Conservation (phyloP, 2,329 filamentous ascomycete species). For the Alternaria sp. region DNA sequence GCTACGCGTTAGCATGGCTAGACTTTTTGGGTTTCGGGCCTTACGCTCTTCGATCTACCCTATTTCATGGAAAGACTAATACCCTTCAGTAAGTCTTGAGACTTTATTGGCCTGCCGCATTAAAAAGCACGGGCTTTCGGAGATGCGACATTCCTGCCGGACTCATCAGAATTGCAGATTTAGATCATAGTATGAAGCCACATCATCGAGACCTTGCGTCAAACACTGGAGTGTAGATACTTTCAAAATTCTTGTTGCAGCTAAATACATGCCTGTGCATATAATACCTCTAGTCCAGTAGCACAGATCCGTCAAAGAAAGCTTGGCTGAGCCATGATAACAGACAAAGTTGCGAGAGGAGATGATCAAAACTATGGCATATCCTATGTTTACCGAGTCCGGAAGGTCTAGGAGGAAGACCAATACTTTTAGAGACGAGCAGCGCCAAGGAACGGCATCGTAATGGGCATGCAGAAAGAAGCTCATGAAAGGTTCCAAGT, state of each 20-base stretch:
- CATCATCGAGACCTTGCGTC: neutral
- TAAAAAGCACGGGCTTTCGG: neutral
- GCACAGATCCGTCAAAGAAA: slow-evolving; percentile 24
- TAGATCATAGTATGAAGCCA: neutral
- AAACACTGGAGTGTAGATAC: slow-evolving; percentile 28
- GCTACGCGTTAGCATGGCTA: slow-evolving; percentile 15
- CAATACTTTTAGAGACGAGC: slow-evolving; percentile 47
- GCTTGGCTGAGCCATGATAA: slow-evolving; percentile 13
- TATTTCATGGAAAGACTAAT: neutral
- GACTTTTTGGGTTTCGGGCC: neutral
- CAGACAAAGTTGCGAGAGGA: slow-evolving; percentile 20
- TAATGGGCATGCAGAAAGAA: slow-evolving; percentile 31
- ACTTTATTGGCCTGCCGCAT: neutral
- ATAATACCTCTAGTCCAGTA: slow-evolving; percentile 37
- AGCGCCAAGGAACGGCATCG: slow-evolving; percentile 28
- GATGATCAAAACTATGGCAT: slow-evolving; percentile 36
- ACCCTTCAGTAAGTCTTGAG: neutral
- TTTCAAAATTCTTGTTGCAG: slow-evolving; percentile 41
- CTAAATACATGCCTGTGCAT: slow-evolving; percentile 49
- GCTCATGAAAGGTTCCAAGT: slow-evolving; percentile 26
- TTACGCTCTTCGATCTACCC: neutral
- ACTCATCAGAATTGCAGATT: neutral
- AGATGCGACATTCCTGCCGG: neutral
- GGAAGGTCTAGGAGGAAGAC: slow-evolving; percentile 30
- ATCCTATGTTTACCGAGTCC: slow-evolving; percentile 34